phyloP scores from a whole-genome alignment of 305 asterid genomes.

The Solanum hybrid region DNA sequence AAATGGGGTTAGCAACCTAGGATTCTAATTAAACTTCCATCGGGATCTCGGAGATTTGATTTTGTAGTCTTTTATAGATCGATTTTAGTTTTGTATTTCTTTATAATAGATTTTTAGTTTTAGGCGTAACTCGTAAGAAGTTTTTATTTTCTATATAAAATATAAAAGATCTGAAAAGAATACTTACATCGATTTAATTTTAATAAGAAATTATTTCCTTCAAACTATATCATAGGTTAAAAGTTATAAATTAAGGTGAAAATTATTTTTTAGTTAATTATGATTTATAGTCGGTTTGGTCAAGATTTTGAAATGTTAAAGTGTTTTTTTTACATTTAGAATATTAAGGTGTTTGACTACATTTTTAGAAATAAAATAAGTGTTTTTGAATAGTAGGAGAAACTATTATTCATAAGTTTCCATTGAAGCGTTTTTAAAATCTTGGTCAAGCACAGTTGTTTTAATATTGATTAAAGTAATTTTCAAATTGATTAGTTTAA shows the following conservation, averaged over 20 bases:
- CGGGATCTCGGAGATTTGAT: not conserved
- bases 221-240: not conserved
- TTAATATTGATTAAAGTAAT: no score
- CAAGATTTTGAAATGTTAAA: not conserved
- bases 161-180: not conserved
- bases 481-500: not conserved
- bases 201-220: not conserved
- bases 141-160: no score
- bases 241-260: no score
- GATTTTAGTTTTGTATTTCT: not conserved
- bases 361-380: not conserved
- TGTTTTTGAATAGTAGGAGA: not conserved
- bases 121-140: accelerated
- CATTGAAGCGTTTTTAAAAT: not conserved
- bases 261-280: no score
- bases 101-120: no score
- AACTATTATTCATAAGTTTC: not conserved
- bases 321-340: no score
- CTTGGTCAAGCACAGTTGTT: not conserved
- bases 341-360: not conserved
- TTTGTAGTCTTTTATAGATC: not conserved
- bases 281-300: not conserved
- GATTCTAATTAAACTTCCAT: not conserved
- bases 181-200: accelerated
- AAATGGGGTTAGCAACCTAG: not conserved